Base-by-base conservation (phyloP, 1,139 yeast genomes). In the Suhomyces choctaworum region DNA sequence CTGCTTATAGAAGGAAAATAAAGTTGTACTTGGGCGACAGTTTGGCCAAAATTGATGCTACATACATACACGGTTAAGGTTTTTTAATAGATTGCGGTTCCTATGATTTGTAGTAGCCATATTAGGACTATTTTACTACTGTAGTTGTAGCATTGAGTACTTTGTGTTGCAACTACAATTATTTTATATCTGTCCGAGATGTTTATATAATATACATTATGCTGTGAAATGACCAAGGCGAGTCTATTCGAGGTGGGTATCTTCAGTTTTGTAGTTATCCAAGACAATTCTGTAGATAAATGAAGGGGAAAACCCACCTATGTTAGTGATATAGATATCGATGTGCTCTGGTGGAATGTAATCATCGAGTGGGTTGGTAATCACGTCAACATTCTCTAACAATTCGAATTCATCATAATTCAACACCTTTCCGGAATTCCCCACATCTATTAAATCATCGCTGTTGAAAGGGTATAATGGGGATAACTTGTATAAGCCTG, bases 301-400 rank as follows among this genome's bases (percentile, higher is more conserved):
- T 47, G 95, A 88, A 32, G 98, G 98, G 16, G 97, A 87, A 58
- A 86, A 90, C 19, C 97, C 97, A 30, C 98, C 98, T 42, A 89
- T 77, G 57, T 94, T 92, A 13, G 98, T 90, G 52, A 92, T 87
- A 60, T 84, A 89, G 46, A 94, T 87, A 60, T 92, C 97, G 46
- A 94, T 86, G 54, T 87, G 82, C 53, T 90, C 97, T 1, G 99
- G 98, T 4, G 92, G 82, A 27, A 94, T 82, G 57, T 90, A 92
- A 57, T 90, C 97, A 48, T 79, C 85, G 44, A 88, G 67, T n/a
- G 97, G 97, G 60, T 94, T 94, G 32, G 92, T 75, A 17, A 90
- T 90, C 21, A 70, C 64, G 52, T 86, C 95, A 36, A 88, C 83
- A 50, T 82, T 78, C 44, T 82, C 83, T 52, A 84, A 75, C 28